Base-by-base conservation (phyloP, 495 filamentous ascomycete species). In the Penicillium salamii region DNA sequence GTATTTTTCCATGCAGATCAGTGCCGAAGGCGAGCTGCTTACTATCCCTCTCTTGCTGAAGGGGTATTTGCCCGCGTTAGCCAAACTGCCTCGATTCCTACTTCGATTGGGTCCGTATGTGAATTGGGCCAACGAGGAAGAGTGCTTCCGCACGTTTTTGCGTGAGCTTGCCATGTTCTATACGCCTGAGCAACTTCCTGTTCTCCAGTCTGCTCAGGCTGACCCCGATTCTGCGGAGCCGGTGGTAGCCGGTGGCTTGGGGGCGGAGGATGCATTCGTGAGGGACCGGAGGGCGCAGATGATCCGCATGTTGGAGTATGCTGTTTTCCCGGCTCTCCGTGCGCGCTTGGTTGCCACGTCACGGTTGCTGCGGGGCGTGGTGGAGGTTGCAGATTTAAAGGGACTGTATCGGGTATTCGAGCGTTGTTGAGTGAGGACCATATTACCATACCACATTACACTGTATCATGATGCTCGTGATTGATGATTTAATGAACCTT, bases 321-420 rank as follows among this genome's bases (percentile, higher is more conserved):
- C 88, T 37, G 72, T 97, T 42, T 99, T 97, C 57, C 93, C 93
- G 5, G 88, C 91, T 3, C 83, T 96, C 53, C 87, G 88, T 66
- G 79, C 85, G 5, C 76, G 91, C 44, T 65, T 99, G 29, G 86
- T 97, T 50, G 91, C 91, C 20, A 96, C 92, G 34, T 86, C 80
- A 50, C 76, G 78, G 17, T 68, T 97, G 56, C 78, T 97, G 66
- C 79, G 80, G 47, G 88, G 85, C 15, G 82, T 96, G 23, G 75
- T 95, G 13, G 93, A 99, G 70, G 83, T 96, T 20, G 95, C 95
- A 0, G 88, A 96, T 74, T 69, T 97, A 48, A 97, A 96, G 66
- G 91, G 95, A 3, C 64, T 99, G 42, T 99, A 99, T 68, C 75
- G 89, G 34, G 91, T 97, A n/a, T 99, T 99, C 75, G 95, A 99